Evolutionary conservation across 192 early-diverging fungal genomes (phyloP).

Genomic region (Geranomyces michiganensis): DNA sequence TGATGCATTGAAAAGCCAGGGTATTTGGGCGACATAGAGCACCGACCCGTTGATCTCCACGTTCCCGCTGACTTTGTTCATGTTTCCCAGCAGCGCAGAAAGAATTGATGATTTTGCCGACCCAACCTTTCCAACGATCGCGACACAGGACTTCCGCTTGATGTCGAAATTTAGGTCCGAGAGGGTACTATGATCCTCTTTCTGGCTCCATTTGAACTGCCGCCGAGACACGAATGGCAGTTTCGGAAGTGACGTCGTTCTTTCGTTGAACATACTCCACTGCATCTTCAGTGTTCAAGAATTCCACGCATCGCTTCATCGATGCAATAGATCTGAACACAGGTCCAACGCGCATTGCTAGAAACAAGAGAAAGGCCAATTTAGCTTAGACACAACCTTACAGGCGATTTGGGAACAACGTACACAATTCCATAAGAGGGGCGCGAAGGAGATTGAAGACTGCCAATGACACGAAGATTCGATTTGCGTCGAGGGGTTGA

Average conservation of each 20-base stretch:
- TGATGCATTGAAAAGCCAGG: constrained; percentile 35
- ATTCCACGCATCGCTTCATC: not conserved
- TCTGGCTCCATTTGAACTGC: constrained; percentile 6
- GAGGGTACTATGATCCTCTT: not conserved
- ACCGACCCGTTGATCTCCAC: constrained; percentile 21
- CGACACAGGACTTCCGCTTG: not conserved
- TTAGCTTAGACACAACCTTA: no score
- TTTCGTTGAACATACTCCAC: not conserved
- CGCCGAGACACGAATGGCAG: not conserved
- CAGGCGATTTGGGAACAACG: constrained; percentile 6
- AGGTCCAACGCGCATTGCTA: not conserved
- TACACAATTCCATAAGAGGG: constrained; percentile 3
- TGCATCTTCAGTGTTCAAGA: not conserved
- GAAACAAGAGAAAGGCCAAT: no score
- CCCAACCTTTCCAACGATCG: constrained; percentile 75
- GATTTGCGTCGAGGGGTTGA: constrained; percentile 12
- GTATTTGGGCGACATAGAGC: constrained; percentile 29
- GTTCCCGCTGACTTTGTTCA: constrained; percentile 56
- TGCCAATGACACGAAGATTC: constrained; percentile 20
- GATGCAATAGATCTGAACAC: constrained; percentile 9
- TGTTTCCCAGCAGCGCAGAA: constrained; percentile 73
- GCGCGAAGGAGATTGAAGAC: constrained; percentile 9
- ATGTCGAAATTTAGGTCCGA: not conserved
- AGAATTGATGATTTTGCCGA: constrained; percentile 80
- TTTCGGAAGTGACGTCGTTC: not conserved